Evolutionary conservation across 495 filamentous ascomycete genomes (phyloP).

Genomic region (Neurospora tetraspora): DNA sequence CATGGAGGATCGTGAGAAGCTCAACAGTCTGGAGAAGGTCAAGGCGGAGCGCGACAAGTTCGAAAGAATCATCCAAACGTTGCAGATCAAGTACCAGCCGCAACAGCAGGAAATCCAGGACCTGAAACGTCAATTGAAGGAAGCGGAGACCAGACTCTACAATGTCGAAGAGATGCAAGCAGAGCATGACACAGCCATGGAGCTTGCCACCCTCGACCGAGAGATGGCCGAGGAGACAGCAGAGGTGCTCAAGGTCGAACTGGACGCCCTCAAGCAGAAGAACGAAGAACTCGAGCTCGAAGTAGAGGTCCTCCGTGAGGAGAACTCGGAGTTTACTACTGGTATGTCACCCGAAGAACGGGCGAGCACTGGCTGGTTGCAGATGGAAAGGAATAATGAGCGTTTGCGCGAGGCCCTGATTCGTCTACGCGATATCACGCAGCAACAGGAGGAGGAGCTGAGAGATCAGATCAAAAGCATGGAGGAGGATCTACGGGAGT

Average conservation of each 20-base stretch:
- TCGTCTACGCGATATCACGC: constrained; percentile 72
- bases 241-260: constrained; percentile 68
- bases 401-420: constrained; percentile 79
- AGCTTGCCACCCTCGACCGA: constrained; percentile 79
- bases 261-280: constrained; percentile 63
- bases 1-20: constrained; percentile 75
- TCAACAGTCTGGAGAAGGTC: constrained; percentile 67
- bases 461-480: constrained; percentile 66
- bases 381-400: constrained; percentile 85
- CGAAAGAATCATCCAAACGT: constrained; percentile 79
- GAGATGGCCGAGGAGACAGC: constrained; percentile 96
- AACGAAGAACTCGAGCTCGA: constrained; percentile 82
- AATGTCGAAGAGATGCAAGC: constrained; percentile 63
- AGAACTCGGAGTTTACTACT: constrained; percentile 71
- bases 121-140: constrained; percentile 64
- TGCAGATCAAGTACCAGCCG: constrained; percentile 81
- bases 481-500: constrained; percentile 67
- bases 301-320: constrained; percentile 74
- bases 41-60: constrained; percentile 78
- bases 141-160: constrained; percentile 57
- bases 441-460: constrained; percentile 74
- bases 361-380: constrained; percentile 75
- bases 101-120: constrained; percentile 74
- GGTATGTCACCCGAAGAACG: constrained; percentile 85
- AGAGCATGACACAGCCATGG: constrained; percentile 74